A percentile compares a stretch with the other conserved stretches of the same genome.
Conservation (phyloP, 176 grass and related monocot genomes). For the Lolium perenne region DNA sequence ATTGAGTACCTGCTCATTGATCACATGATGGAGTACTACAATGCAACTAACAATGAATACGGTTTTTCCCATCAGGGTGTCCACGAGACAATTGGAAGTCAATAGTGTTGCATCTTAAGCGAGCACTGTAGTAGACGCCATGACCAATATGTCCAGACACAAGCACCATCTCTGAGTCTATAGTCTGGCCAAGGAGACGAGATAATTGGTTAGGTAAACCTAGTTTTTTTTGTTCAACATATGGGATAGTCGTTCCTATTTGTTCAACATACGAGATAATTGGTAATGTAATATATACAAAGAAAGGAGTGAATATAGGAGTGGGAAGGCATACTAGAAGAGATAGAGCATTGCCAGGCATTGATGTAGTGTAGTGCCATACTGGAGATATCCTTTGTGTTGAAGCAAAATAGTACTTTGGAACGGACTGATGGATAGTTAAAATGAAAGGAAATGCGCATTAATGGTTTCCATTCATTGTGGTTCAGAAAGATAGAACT, state of each 20-base stretch:
- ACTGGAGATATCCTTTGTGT: constrained; percentile 8
- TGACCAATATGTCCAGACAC: not conserved
- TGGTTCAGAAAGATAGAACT: not conserved
- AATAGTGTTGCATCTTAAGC: constrained; percentile 12
- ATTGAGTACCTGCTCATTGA: not conserved
- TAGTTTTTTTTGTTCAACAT: constrained; percentile 5
- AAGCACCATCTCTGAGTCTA: not conserved
- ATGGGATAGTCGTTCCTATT: not conserved
- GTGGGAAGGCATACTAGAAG: constrained; percentile 8
- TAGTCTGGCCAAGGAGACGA: not conserved
- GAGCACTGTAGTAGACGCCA: not conserved
- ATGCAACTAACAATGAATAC: not conserved
- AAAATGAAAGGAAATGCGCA: constrained; percentile 1
- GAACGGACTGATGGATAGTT: not conserved
- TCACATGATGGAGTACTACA: not conserved
- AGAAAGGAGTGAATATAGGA: not conserved
- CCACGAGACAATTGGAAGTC: not conserved
- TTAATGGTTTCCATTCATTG: constrained; percentile 20
- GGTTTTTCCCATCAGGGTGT: not conserved
- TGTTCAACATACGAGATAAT: no score
- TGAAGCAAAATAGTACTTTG: not conserved
- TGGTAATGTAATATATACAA: not conserved
- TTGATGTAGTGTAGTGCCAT: constrained; percentile 2
- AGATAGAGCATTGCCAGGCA: not conserved
- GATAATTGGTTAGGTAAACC: not conserved